Conservation (phyloP, 805 yeast species). For the Kuraishia hungarica region DNA sequence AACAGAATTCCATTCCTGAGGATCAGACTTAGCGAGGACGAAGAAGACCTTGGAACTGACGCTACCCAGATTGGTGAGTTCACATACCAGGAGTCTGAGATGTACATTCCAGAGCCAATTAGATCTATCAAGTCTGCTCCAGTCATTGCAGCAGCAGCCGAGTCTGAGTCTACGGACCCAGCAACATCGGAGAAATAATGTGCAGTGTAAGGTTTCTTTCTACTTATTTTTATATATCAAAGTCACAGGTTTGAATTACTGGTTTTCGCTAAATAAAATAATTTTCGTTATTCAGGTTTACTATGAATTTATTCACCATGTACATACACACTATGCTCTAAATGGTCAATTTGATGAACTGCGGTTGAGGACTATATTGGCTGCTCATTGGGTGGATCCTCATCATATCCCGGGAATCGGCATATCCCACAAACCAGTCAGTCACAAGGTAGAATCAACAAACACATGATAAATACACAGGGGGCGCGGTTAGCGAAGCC, state of each 20-base stretch:
- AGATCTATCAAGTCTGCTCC: conserved; percentile 40
- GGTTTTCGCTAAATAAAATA: background rate
- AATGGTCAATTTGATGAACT: too few species aligned
- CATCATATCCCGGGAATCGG: too few species aligned
- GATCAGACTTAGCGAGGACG: conserved; percentile 77
- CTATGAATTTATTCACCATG: too few species aligned
- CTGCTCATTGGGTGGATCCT: too few species aligned
- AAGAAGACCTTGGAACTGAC: conserved; percentile 85
- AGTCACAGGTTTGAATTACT: background rate
- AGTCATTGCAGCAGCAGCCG: background rate
- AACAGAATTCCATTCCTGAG: conserved; percentile 75
- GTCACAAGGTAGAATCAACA: too few species aligned
- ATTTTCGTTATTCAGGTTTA: too few species aligned
- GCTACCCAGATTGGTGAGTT: conserved; percentile 86
- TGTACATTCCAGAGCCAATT: conserved; percentile 70
- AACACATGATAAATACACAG: background rate
- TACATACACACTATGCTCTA: too few species aligned
- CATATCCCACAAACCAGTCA: too few species aligned
- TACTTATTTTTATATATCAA: background rate
- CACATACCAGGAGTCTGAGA: conserved; percentile 59
- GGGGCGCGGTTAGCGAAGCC: background rate
- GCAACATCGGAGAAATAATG: background rate
- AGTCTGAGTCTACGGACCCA: background rate
- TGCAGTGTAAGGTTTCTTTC: background rate
- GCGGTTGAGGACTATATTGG: too few species aligned